Conservation (phyloP, 345 rosid genomes). For the Balakata baccata region DNA sequence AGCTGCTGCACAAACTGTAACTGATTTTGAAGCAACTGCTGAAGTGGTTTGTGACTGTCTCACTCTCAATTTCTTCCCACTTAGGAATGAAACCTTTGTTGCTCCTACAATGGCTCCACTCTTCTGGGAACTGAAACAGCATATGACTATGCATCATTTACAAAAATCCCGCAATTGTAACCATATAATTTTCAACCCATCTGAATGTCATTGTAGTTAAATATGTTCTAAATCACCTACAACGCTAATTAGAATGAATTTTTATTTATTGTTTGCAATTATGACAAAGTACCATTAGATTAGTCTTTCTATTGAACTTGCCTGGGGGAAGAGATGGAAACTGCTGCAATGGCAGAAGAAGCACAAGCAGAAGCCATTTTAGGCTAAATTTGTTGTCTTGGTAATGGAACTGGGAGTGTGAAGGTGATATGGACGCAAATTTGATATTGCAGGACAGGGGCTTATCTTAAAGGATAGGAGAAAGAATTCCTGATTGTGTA, state of each 20-base stretch:
- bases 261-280: no score
- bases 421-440: slow-evolving; percentile 21
- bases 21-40: slow-evolving; percentile 31
- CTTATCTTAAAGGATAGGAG: slow-evolving; percentile 61
- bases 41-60: slow-evolving; percentile 26
- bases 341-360: slow-evolving; percentile 75
- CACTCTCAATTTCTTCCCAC: slow-evolving; percentile 69
- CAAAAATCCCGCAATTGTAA: no score
- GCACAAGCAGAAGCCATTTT: slow-evolving; percentile 88
- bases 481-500: slow-evolving; percentile 31
- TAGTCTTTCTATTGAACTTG: slow-evolving; percentile 22
- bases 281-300: no score
- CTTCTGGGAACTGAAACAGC: slow-evolving; percentile 52
- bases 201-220: no score
- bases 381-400: neutral
- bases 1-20: slow-evolving; percentile 51
- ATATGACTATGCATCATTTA: slow-evolving; percentile 2
- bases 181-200: no score
- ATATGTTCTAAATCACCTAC: no score
- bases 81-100: slow-evolving; percentile 56
- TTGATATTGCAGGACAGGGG: slow-evolving; percentile 28
- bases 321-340: slow-evolving; percentile 66
- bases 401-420: neutral
- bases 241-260: no score
- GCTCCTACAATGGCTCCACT: slow-evolving; percentile 44